These are phyloP conservation scores for Scheffersomyces quercinus DNA, from an alignment of 1,139 yeast species.

Conservation along the genomic window DNA sequence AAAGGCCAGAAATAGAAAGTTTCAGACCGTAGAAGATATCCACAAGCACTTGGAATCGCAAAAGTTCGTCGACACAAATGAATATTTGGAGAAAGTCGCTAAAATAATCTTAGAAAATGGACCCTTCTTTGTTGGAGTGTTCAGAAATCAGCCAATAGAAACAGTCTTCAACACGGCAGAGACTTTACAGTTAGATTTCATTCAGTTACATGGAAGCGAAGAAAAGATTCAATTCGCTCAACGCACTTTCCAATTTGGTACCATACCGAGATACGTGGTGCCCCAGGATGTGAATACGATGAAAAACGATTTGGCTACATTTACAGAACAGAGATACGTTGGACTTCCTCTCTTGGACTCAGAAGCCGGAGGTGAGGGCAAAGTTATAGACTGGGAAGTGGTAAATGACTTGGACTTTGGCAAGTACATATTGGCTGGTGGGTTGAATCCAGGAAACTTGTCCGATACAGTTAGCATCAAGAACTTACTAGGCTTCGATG, in stretches of 20 bases:
- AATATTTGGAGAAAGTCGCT: constrained; percentile 36
- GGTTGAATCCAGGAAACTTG: constrained; percentile 76
- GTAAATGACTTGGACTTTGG: constrained; percentile 35
- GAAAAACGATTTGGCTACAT: constrained; percentile 18
- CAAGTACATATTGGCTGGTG: constrained; percentile 80
- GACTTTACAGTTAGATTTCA: constrained; percentile 63
- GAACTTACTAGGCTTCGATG: constrained; percentile 85
- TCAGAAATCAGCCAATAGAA: constrained; percentile 73
- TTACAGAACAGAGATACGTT: constrained; percentile 8
- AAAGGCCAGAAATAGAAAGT: constrained; percentile 15
- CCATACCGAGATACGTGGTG: constrained; percentile 68
- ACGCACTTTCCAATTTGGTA: constrained; percentile 44
- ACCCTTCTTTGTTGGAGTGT: constrained; percentile 86
- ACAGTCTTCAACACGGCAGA: constrained; percentile 54
- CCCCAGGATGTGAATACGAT: constrained; percentile 49
- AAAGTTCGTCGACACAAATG: constrained; percentile 18
- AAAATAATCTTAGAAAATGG: constrained; percentile 47
- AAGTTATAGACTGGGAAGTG: constrained; percentile 64
- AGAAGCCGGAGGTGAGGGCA: constrained; percentile 92
- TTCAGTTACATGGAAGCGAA: constrained; percentile 90
- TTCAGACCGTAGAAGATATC: constrained; percentile 22
- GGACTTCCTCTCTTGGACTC: constrained; percentile 75
- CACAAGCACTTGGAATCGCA: constrained; percentile 14
- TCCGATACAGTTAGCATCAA: constrained; percentile 41
- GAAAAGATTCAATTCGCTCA: constrained; percentile 54